Evolutionary conservation across 2,329 filamentous ascomycete species (phyloP).

Genomic region (Hymenotorrendiella dingleyae): DNA sequence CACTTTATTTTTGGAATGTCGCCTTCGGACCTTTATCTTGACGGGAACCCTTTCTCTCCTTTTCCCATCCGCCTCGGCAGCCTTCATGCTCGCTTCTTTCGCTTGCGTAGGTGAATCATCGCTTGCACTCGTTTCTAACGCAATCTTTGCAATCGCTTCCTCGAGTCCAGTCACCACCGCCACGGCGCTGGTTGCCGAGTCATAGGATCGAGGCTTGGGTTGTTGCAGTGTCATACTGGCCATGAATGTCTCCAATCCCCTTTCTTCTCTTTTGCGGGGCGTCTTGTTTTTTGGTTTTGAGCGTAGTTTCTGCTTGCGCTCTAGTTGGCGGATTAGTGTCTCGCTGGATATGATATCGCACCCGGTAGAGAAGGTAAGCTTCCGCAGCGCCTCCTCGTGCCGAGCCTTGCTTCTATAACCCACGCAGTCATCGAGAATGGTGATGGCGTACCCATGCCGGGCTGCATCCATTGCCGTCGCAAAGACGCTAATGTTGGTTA

Average conservation of each 20-base stretch:
- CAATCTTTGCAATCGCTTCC: slow-evolving; percentile 8
- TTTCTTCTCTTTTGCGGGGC: slow-evolving; percentile 9
- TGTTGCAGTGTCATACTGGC: slow-evolving; percentile 23
- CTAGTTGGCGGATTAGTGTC: slow-evolving; percentile 22
- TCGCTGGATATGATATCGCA: slow-evolving; percentile 28
- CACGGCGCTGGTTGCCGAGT: background rate
- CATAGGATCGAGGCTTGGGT: slow-evolving; percentile 6
- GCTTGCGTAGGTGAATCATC: slow-evolving; percentile 16
- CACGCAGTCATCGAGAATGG: slow-evolving; percentile 81
- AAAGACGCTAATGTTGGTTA: slow-evolving; percentile 83
- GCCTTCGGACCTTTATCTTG: slow-evolving; percentile 27
- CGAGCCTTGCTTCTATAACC: slow-evolving; percentile 67
- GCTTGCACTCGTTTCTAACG: slow-evolving; percentile 12
- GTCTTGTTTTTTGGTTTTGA: slow-evolving; percentile 13
- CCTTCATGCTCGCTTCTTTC: slow-evolving; percentile 7
- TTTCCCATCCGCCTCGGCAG: slow-evolving; percentile 10
- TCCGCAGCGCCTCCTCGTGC: slow-evolving; percentile 42
- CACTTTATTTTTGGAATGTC: slow-evolving; percentile 17
- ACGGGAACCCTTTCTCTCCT: slow-evolving; percentile 26
- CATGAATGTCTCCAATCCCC: slow-evolving; percentile 25
- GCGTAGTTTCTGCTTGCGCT: slow-evolving; percentile 18
- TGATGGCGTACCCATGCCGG: slow-evolving; percentile 80
- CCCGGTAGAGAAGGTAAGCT: slow-evolving; percentile 27
- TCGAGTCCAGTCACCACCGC: background rate
- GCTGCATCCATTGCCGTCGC: slow-evolving; percentile 89